These are phyloP conservation scores for Fraxinus sp. DNA, from an alignment of 305 asterid species.

Conservation along the genomic window DNA sequence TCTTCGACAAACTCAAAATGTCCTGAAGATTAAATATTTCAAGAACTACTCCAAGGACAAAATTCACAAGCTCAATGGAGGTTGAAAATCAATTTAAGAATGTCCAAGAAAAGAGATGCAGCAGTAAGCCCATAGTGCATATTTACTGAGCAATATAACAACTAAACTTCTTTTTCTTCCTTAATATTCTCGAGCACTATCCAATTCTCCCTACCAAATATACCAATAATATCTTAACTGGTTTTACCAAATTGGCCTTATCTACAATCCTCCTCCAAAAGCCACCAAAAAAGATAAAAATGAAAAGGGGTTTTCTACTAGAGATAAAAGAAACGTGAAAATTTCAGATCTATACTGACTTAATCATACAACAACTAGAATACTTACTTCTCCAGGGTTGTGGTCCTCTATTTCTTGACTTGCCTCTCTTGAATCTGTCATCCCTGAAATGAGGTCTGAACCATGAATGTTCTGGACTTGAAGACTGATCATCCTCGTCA, in stretches of 20 bases:
- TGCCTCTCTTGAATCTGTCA: slow-evolving; percentile 46
- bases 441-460: slow-evolving; percentile 51
- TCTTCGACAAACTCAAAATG: slow-evolving; percentile 52
- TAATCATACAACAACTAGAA: slow-evolving; percentile 6
- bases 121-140: neutral
- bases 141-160: neutral
- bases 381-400: slow-evolving; percentile 42
- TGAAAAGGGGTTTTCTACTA: neutral
- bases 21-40: slow-evolving; percentile 33
- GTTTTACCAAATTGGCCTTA: neutral
- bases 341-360: neutral
- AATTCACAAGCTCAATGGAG: neutral
- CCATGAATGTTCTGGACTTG: slow-evolving; percentile 53
- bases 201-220: neutral
- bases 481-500: slow-evolving; percentile 46
- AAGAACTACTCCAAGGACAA: slow-evolving; percentile 16
- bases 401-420: slow-evolving; percentile 44
- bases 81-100: slow-evolving; percentile 6
- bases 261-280: neutral
- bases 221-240: neutral
- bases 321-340: neutral
- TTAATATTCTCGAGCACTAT: neutral
- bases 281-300: neutral
- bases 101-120: neutral
- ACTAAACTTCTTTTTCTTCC: neutral